Evolutionary conservation across 805 yeast genomes (phyloP), one percentile per base, ranked within the genome.

Genomic region (Saccharomycopsis lassenensis): DNA sequence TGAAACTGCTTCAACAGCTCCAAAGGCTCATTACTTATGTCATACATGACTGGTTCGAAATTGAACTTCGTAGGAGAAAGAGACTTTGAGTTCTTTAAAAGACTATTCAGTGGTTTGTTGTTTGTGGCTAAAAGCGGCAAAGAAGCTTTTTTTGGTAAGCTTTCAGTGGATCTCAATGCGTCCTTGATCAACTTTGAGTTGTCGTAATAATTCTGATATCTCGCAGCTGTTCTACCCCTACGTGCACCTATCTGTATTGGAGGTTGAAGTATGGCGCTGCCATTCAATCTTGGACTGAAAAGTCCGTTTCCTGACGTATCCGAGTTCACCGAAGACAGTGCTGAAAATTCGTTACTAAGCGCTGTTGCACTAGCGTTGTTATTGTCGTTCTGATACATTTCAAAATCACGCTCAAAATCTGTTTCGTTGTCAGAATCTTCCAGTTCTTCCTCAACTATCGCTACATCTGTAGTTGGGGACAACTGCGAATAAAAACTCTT

Each of bases 161-260:
- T 55, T 34, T 61, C 65, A 0, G 59, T 49, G 1, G 64, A 59
- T 37, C 63, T 63, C 41, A 68, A 48, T 1, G 71, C 71, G 48
- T 56, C 62, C 1, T 67, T 58, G n/a, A 67, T 52, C 26, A 61
- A 54, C 33, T 52, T 53, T 5, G 67, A 61, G 44, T 62, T 67
- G 41, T 65, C 67, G 42, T 68, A 66, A 48, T 65, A 65, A 8
- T 59, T 57, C 48, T 68, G 71, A 43, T 67, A 69, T 33, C 72
- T 52, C 20, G 72, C 72, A 34, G 62, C 58, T 12, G 71, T 71
- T 23, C 55, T 50, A 29, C 49, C 52, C 20, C 45, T 27, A 27
- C 25, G 46, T 10, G 31, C 20, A 12, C 41, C 41, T 28, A 40
- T 40, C 7, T 40, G 44, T 1, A 40, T 37, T 17, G 44, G 44